phyloP scores from a whole-genome alignment of 495 filamentous ascomycete species.

The Daldinia vernicosa region DNA sequence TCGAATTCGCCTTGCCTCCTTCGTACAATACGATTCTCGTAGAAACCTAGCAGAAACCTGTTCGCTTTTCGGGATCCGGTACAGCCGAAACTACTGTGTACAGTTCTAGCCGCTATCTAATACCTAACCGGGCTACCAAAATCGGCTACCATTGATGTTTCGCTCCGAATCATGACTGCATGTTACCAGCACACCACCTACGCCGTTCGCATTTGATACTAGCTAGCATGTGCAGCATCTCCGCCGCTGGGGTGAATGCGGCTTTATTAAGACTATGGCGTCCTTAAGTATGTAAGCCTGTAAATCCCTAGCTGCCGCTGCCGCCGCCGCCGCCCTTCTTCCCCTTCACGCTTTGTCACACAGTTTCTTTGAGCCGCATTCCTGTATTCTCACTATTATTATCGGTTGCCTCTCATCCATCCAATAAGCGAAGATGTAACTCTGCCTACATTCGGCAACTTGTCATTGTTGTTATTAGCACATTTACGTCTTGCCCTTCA shows the following conservation, averaged over 20 bases:
- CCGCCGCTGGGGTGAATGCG: conserved; percentile 42
- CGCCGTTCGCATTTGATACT: conserved; percentile 33
- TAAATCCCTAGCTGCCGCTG: neutral
- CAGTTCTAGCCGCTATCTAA: conserved; percentile 3
- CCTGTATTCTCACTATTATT: conserved; percentile 10
- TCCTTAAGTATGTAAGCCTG: conserved; percentile 48
- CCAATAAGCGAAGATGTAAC: conserved; percentile 38
- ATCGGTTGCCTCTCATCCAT: conserved; percentile 20
- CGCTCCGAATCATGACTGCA: conserved; percentile 44
- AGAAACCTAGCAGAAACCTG: neutral
- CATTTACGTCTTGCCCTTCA: neutral
- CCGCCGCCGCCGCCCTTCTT: conserved; percentile 5
- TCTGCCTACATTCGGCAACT: conserved; percentile 29
- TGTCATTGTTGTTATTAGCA: conserved; percentile 25
- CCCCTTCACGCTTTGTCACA: conserved; percentile 2
- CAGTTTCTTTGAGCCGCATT: conserved; percentile 37
- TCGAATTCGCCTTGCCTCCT: conserved; percentile 9
- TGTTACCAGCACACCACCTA: conserved; percentile 33
- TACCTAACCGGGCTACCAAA: neutral
- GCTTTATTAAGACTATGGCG: conserved; percentile 45
- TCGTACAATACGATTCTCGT: conserved; percentile 5
- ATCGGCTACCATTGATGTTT: conserved; percentile 10
- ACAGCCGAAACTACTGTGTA: conserved; percentile 20
- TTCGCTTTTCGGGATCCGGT: conserved; percentile 16
- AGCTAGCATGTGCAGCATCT: conserved; percentile 34